A percentile compares a stretch with the other conserved stretches of the same genome.
Evolutionary conservation across 305 asterid species (phyloP).

Genomic region (Solanum chacoense): DNA sequence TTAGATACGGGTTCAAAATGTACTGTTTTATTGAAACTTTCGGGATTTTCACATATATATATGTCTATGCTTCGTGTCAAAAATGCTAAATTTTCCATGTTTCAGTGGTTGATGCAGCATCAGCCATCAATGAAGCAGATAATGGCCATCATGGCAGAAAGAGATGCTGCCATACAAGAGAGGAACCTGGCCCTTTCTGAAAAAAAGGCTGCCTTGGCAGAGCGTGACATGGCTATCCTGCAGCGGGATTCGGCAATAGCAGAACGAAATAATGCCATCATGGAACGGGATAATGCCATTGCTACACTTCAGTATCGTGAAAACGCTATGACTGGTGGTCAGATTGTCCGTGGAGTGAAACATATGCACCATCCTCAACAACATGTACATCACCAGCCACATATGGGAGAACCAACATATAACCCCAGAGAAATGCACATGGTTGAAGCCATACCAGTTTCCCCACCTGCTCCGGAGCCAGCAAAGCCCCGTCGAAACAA

Average conservation of each 20-base stretch:
- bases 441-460: constrained; percentile 29
- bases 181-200: constrained; percentile 78
- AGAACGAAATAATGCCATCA: constrained; percentile 69
- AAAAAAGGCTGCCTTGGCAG: constrained; percentile 78
- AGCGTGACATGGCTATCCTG: constrained; percentile 75
- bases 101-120: constrained; percentile 41
- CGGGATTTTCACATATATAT: neutral
- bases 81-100: neutral
- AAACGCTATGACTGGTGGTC: constrained; percentile 42
- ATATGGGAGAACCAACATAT: constrained; percentile 32
- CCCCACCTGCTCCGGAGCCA: constrained; percentile 45
- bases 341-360: constrained; percentile 46
- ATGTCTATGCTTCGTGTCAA: neutral
- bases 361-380: constrained; percentile 73
- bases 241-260: constrained; percentile 81
- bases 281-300: constrained; percentile 82
- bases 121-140: constrained; percentile 54
- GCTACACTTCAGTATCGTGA: constrained; percentile 76
- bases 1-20: neutral
- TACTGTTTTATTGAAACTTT: neutral
- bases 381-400: constrained; percentile 36
- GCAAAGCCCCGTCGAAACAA: constrained; percentile 49
- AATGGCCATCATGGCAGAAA: constrained; percentile 80
- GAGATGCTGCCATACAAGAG: constrained; percentile 95
- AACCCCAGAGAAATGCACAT: constrained; percentile 37